Conservation (phyloP, 768 basidiomycete genomes). For the Antrodiella citrinella region DNA sequence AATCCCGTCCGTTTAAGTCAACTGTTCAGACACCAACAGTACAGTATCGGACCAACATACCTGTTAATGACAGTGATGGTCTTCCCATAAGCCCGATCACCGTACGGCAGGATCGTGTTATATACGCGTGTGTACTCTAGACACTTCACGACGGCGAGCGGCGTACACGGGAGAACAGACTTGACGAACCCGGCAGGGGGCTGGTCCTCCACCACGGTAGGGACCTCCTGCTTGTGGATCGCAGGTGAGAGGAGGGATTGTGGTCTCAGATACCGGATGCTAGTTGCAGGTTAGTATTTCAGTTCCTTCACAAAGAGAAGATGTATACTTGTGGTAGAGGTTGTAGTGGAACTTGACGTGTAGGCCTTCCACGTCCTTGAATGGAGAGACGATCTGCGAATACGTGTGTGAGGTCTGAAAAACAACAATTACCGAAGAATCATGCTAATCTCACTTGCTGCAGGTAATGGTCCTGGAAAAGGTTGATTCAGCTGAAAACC, state of each 20-base stretch:
- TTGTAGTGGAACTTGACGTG: constrained; percentile 95
- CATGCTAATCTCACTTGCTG: constrained; percentile 58
- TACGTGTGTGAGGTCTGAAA: not conserved
- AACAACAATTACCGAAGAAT: not conserved
- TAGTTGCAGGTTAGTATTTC: too few species aligned
- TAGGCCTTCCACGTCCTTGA: constrained; percentile 96
- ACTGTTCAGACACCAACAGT: too few species aligned
- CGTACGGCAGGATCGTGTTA: constrained; percentile 86
- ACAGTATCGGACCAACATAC: too few species aligned
- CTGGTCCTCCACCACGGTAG: constrained; percentile 37
- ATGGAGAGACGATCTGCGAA: constrained; percentile 80
- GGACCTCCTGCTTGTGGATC: constrained; percentile 24
- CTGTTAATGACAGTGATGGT: constrained; percentile 93
- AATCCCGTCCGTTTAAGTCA: too few species aligned
- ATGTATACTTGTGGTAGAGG: constrained; percentile 82
- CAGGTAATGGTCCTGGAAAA: constrained; percentile 81
- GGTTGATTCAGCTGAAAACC: not conserved
- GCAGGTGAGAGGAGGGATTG: constrained; percentile 48
- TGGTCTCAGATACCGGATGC: constrained; percentile 89
- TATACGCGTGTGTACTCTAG: constrained; percentile 90
- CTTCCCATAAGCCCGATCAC: constrained; percentile 90
- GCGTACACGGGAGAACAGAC: constrained; percentile 95
- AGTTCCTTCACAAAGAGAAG: not conserved
- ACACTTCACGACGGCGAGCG: constrained; percentile 92
- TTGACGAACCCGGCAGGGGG: constrained; percentile 86